Percentiles rank a stretch among this genome's conserved stretches.
These are phyloP conservation scores for Clonostachys sp. DNA, from an alignment of 2,329 filamentous ascomycete species.

Conservation along the genomic window DNA sequence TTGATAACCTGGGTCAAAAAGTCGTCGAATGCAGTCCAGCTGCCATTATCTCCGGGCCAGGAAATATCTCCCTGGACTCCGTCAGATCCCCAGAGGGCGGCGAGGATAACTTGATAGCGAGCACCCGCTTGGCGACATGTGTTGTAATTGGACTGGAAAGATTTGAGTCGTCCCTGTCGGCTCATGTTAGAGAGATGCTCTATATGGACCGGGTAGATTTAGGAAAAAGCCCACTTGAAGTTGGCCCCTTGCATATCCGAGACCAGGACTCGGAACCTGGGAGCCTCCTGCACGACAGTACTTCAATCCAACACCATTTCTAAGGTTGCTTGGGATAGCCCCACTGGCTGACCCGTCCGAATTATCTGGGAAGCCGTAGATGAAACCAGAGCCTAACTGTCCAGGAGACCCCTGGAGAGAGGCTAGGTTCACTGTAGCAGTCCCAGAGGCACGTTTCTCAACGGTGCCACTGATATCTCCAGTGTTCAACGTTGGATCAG, in stretches of 20 bases:
- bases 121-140: no score
- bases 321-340: conserved; percentile 5
- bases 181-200: no score
- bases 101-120: no score
- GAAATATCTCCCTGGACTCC: conserved; percentile 19
- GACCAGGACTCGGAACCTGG: conserved; percentile 1
- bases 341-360: conserved; percentile 1
- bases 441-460: no score
- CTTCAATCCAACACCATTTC: conserved; percentile 2
- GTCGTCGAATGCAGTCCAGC: conserved; percentile 38
- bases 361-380: conserved; percentile 6
- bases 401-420: neutral
- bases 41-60: conserved; percentile 39
- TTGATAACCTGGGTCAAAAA: conserved; percentile 31
- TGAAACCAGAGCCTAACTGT: conserved; percentile 6
- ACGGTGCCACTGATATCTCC: no score
- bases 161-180: no score
- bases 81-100: conserved; percentile 35
- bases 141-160: no score
- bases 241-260: conserved; percentile 1
- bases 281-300: conserved; percentile 6
- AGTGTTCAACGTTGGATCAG: no score
- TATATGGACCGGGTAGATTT: no score
- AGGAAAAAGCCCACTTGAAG: no score
- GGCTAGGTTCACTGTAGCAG: conserved; percentile 1